Evolutionary conservation across 2,329 filamentous ascomycete species (phyloP), one percentile per base, ranked within the genome.

Genomic region (Aspergillus luchuensis): DNA sequence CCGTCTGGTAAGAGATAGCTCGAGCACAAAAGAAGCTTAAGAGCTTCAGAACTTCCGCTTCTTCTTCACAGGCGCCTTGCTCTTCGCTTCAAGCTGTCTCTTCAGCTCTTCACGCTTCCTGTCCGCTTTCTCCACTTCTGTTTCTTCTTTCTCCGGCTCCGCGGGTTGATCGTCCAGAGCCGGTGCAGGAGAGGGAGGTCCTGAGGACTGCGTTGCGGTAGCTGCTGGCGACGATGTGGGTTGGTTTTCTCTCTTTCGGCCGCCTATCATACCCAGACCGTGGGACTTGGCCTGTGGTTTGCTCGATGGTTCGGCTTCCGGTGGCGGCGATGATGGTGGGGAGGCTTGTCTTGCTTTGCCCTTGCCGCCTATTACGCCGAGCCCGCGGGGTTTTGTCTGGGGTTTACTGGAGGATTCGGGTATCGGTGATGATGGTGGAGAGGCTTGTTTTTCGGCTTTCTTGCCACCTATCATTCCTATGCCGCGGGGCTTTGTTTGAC

Each of bases 71-170:
- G 80, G 79, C 56, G 78, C 81, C 64, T 83, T 84, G 28, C 80
- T 79, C 67, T 82, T 83, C 57, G 74, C 76, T 56, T 81, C 81
- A 15, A 86, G 67, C 45, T 82, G 76, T 17, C 81, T 76, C 69
- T 86, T 87, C 62, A 89, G 69, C 67, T 85, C 83, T 53, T 82
- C 78, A 11, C 86, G 77, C 65, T 82, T 86, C 57, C 80, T 76
- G 62, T 85, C 77, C 3, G 85, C 85, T 57, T 79, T 81, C 59
- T 87, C 80, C 61, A 84, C 76, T 8, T 81, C 80, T 2, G 81
- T 80, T 59, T 71, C 66, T 56, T 65, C 64, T 28, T 63, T 63
- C 47, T 66, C 60, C 17, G 60, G 58, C 30, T 64, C 60, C 59
- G 56, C 28, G 30, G 62, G 58, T 28, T 33, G 52, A 59, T 51